A percentile compares a stretch with the other conserved stretches of the same genome.
Evolutionary conservation across 108 stramenopile genomes (phyloP).

Genomic region (Aurantiochytrium sp.): DNA sequence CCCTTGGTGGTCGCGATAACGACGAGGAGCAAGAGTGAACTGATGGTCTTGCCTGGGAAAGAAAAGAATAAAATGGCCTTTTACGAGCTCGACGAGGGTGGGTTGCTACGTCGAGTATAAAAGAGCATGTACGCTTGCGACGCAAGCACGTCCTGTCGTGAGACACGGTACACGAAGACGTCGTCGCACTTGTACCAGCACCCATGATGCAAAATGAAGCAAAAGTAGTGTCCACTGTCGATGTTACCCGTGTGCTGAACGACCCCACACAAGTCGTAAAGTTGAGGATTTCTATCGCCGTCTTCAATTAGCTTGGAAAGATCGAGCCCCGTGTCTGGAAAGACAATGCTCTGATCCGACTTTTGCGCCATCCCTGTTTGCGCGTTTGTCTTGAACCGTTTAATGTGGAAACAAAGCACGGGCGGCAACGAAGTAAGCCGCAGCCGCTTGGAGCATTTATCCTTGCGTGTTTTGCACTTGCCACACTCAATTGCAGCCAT

Average conservation of each 20-base stretch:
- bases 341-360: not conserved
- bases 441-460: slow-evolving; percentile 5
- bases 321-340: not conserved
- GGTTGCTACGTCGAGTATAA: not conserved
- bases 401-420: not conserved
- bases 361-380: not conserved
- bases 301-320: not conserved
- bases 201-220: not conserved
- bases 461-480: not conserved
- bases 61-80: not conserved
- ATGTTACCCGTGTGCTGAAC: slow-evolving; percentile 3
- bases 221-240: slow-evolving; percentile 5
- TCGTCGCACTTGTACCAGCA: slow-evolving; percentile 10
- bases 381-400: not conserved
- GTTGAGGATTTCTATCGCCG: not conserved
- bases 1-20: too few species aligned
- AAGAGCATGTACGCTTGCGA: slow-evolving; percentile 8
- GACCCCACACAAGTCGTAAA: not conserved
- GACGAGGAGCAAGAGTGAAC: too few species aligned
- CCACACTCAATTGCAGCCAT: not conserved
- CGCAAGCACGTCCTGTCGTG: not conserved
- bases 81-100: not conserved
- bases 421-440: not conserved
- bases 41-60: not conserved
- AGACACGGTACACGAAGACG: not conserved